These are phyloP conservation scores for Adenanthera pavonina DNA, from an alignment of 306 rosid species.

Conservation along the genomic window DNA sequence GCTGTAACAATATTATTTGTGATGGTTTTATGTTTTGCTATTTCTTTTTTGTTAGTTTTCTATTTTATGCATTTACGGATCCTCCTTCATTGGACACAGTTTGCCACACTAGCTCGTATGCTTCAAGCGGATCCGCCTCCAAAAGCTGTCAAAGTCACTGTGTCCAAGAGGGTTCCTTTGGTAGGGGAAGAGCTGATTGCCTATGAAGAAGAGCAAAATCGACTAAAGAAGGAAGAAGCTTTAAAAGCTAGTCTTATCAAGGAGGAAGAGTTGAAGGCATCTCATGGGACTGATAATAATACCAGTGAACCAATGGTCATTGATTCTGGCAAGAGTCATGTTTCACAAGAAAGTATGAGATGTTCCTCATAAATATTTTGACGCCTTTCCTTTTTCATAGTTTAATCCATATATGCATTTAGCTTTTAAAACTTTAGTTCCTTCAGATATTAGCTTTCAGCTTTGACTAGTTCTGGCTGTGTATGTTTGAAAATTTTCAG, in stretches of 20 bases:
- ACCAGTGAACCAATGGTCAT: constrained; percentile 76
- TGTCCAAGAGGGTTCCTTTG: constrained; percentile 96
- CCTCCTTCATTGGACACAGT: constrained; percentile 52
- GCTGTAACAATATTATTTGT: neutral
- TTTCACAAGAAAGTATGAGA: constrained; percentile 41
- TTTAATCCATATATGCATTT: constrained; percentile 11
- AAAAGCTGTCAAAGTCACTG: constrained; percentile 91
- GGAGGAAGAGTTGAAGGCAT: constrained; percentile 83
- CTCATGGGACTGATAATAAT: constrained; percentile 60
- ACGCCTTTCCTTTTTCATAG: constrained; percentile 18
- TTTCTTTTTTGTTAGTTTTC: constrained; percentile 2
- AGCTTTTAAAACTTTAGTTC: constrained; percentile 10
- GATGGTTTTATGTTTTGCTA: constrained; percentile 4
- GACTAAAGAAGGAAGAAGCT: constrained; percentile 86
- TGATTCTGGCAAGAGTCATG: constrained; percentile 62
- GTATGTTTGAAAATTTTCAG: constrained; percentile 30
- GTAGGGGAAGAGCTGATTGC: constrained; percentile 93
- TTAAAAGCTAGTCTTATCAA: constrained; percentile 82
- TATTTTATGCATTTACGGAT: constrained; percentile 36
- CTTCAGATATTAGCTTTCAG: neutral
- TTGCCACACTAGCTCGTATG: constrained; percentile 92
- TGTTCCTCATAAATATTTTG: neutral
- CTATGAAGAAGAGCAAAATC: constrained; percentile 93
- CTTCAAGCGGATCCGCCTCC: constrained; percentile 99
- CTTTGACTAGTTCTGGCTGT: constrained; percentile 23